Conservation (phyloP, 805 yeast genomes). For the Maudiozyma pseudohumilis region DNA sequence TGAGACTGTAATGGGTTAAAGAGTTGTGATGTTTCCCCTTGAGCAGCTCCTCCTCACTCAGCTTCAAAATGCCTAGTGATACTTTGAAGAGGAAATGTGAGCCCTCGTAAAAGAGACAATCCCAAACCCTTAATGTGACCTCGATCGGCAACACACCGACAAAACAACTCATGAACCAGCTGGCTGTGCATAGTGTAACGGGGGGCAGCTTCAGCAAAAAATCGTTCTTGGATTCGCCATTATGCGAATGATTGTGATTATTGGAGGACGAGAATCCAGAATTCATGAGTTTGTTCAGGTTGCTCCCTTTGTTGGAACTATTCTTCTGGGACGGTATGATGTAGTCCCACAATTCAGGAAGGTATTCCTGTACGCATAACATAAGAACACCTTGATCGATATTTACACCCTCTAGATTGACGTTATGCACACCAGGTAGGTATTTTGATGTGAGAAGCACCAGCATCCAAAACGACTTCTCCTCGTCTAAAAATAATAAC, state of each 20-base stretch:
- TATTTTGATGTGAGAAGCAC: conserved; percentile 79
- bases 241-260: conserved; percentile 1
- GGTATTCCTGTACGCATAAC: conserved; percentile 73
- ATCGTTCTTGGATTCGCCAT: conserved; percentile 21
- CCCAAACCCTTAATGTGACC: conserved; percentile 85
- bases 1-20: conserved; percentile 1
- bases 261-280: neutral
- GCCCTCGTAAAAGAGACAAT: conserved; percentile 86
- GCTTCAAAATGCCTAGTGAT: conserved; percentile 68
- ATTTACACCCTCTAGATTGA: conserved; percentile 86
- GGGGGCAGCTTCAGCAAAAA: conserved; percentile 77
- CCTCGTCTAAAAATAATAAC: conserved; percentile 80
- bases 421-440: conserved; percentile 85
- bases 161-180: conserved; percentile 98
- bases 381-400: conserved; percentile 90
- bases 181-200: conserved; percentile 82
- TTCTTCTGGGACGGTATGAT: conserved; percentile 24
- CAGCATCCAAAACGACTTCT: conserved; percentile 89
- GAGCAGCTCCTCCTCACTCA: conserved; percentile 56
- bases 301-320: neutral
- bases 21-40: conserved; percentile 14
- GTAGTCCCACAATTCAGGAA: conserved; percentile 71
- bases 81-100: conserved; percentile 77
- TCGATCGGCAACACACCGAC: conserved; percentile 87
- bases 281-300: neutral